These are phyloP conservation scores for Botrytis galanthina DNA, from an alignment of 2,329 filamentous ascomycete species.

Conservation along the genomic window DNA sequence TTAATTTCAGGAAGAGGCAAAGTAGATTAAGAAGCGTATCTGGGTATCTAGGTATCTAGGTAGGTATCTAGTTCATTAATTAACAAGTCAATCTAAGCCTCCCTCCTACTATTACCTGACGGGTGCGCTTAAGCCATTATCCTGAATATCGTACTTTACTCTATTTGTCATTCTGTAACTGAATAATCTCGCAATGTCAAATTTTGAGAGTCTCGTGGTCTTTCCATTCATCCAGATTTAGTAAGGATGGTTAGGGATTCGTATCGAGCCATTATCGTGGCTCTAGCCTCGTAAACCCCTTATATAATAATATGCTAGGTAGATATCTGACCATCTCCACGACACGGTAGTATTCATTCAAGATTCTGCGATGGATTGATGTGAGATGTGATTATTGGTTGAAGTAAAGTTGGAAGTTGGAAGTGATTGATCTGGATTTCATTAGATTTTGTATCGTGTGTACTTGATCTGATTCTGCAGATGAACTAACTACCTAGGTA, in stretches of 20 bases:
- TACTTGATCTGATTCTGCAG: neutral
- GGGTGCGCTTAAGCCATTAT: neutral
- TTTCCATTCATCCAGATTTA: neutral
- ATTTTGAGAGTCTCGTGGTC: conserved; percentile 5
- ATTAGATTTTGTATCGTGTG: neutral
- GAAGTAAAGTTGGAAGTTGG: neutral
- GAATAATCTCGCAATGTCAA: neutral
- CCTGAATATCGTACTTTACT: neutral
- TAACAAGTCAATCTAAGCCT: neutral
- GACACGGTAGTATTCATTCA: neutral
- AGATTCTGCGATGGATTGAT: neutral
- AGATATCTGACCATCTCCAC: neutral
- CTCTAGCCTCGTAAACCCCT: neutral
- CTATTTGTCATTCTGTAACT: conserved; percentile 1
- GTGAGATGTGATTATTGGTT: neutral
- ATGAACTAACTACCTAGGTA: neutral
- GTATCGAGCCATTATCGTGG: neutral
- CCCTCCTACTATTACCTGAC: neutral
- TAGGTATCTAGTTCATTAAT: neutral
- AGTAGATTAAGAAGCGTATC: neutral
- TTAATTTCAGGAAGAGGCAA: neutral
- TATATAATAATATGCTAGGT: neutral
- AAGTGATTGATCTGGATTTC: neutral
- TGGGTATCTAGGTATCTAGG: neutral
- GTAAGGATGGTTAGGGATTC: neutral